Evolutionary conservation across 2,329 filamentous ascomycete genomes (phyloP).

Genomic region (Madurella mycetomatis): DNA sequence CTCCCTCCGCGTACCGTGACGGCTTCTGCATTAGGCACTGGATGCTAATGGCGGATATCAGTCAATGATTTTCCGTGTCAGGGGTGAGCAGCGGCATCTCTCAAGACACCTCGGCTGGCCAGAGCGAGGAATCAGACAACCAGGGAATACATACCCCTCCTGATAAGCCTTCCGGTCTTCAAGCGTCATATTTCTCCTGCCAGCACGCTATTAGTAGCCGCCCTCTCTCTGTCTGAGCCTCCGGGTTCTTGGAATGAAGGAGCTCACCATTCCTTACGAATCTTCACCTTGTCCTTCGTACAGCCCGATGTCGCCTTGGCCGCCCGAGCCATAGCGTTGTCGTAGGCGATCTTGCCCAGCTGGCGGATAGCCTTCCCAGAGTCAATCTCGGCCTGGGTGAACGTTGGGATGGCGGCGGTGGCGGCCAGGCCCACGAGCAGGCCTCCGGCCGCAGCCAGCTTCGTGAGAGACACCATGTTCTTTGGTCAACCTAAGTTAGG

Average conservation of each 20-base stretch:
- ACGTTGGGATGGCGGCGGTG: constrained; percentile 17
- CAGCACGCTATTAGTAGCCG: constrained; percentile 2
- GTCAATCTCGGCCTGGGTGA: constrained; percentile 25
- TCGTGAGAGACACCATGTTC: too few species aligned
- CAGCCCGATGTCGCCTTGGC: constrained; percentile 24
- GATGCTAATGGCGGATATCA: constrained; percentile 6
- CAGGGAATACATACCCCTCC: constrained; percentile 11
- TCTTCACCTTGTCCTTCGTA: constrained; percentile 25
- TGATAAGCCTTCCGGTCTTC: constrained; percentile 28
- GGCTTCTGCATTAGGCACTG: constrained; percentile 29
- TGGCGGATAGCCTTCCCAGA: constrained; percentile 24
- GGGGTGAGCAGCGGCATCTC: too few species aligned
- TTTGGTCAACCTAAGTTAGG: too few species aligned
- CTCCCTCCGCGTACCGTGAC: constrained; percentile 21
- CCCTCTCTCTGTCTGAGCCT: not conserved
- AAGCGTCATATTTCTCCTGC: constrained; percentile 22
- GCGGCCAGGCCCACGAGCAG: constrained; percentile 10
- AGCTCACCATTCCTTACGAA: constrained; percentile 27
- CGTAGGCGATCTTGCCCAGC: constrained; percentile 25
- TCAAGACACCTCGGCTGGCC: too few species aligned
- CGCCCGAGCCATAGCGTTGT: constrained; percentile 25
- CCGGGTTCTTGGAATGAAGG: not conserved
- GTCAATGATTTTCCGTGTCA: too few species aligned
- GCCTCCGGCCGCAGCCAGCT: not conserved
- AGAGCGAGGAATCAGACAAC: too few species aligned